Conservation (phyloP, 1,139 yeast species). For the Scheffersomyces insectosa region DNA sequence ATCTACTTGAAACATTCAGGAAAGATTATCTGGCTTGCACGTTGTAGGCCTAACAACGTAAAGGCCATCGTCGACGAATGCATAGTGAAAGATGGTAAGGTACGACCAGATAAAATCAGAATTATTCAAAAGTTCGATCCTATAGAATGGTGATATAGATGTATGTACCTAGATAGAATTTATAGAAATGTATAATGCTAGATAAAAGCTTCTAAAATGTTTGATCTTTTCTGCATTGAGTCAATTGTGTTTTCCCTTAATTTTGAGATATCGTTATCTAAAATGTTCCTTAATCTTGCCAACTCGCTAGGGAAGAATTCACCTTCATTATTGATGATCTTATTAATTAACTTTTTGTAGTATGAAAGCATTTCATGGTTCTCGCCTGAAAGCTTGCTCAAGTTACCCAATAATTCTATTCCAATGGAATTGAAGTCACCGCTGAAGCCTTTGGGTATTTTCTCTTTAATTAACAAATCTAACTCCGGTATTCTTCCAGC, state of each 20-base stretch:
- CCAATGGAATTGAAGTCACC: constrained; percentile 7
- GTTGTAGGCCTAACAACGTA: constrained; percentile 77
- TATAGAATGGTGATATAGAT: constrained; percentile 49
- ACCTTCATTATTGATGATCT: constrained; percentile 48
- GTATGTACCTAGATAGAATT: neutral
- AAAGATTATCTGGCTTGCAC: constrained; percentile 83
- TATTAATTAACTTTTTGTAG: constrained; percentile 53
- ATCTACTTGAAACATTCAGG: constrained; percentile 67
- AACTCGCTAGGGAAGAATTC: constrained; percentile 53
- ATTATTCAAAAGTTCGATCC: constrained; percentile 55
- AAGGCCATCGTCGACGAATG: constrained; percentile 75
- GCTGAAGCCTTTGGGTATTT: constrained; percentile 11
- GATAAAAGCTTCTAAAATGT: constrained; percentile 43
- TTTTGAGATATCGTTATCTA: constrained; percentile 37
- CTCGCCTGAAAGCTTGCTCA: constrained; percentile 5
- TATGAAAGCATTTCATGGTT: constrained; percentile 25
- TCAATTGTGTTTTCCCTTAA: constrained; percentile 39
- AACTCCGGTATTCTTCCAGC: constrained; percentile 59
- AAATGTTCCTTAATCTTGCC: constrained; percentile 48
- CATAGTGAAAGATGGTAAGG: constrained; percentile 60
- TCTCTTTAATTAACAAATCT: constrained; percentile 33
- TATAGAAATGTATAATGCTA: neutral
- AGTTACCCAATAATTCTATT: constrained; percentile 14
- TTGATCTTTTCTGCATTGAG: constrained; percentile 47
- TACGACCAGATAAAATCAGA: constrained; percentile 73